Percentiles rank a stretch among this genome's conserved stretches.
Evolutionary conservation across 139 green algal species (phyloP).

Genomic region (Edaphochlamys debaryana): DNA sequence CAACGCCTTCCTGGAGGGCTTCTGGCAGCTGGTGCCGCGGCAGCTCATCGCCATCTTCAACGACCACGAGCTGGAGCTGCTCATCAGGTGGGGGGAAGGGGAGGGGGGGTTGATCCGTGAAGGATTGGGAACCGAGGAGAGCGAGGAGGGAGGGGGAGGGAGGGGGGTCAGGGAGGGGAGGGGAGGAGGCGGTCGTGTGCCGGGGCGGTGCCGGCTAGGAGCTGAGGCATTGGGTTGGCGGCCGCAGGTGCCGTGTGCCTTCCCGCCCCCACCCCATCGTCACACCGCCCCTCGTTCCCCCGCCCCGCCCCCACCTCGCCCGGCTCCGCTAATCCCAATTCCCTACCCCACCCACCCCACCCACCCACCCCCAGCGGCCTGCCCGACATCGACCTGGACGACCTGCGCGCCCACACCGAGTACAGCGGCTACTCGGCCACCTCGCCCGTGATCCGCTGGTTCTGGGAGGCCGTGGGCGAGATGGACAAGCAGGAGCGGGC

Average conservation of each 20-base stretch:
- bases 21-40: conserved; percentile 93
- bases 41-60: conserved; percentile 94
- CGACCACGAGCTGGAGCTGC: conserved; percentile 97
- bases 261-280: no score
- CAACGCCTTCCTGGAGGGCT: conserved; percentile 85
- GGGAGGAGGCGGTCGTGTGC: neutral
- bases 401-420: conserved; percentile 93
- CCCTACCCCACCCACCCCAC: no score
- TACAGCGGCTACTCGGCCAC: conserved; percentile 89
- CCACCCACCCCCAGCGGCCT: conserved; percentile 74
- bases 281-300: no score
- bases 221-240: no score
- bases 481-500: conserved; percentile 91
- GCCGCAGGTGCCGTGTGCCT: no score
- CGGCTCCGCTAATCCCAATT: no score
- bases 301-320: no score
- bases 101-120: neutral
- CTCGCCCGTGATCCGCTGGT: conserved; percentile 88
- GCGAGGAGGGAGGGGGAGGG: no score
- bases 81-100: conserved; percentile 74
- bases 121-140: no score
- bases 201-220: neutral
- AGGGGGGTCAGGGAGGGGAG: no score
- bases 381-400: conserved; percentile 94
- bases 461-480: conserved; percentile 93